These are phyloP conservation scores for Penicillium sp. DNA, from an alignment of 2,329 filamentous ascomycete species.

Conservation along the genomic window DNA sequence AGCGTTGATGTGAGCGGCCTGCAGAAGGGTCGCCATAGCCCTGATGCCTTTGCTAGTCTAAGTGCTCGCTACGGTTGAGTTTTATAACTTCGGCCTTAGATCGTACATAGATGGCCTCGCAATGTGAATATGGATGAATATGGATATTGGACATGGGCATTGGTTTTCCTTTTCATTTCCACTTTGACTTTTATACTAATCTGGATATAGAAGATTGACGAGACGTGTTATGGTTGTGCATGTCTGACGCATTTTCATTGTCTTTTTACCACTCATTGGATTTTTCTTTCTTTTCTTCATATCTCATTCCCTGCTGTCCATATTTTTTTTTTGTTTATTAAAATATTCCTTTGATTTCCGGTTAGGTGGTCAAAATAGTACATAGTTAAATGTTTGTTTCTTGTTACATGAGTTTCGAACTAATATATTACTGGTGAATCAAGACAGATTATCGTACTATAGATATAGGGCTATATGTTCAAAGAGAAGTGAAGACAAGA, in stretches of 20 bases:
- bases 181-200: conserved; percentile 5
- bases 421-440: not conserved
- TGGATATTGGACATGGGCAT: conserved; percentile 1
- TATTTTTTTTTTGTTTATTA: not conserved
- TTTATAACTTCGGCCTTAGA: not conserved
- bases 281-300: not conserved
- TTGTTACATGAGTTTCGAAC: not conserved
- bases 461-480: not conserved
- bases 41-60: conserved; percentile 51
- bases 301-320: not conserved
- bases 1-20: conserved; percentile 49
- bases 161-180: not conserved
- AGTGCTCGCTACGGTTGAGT: conserved; percentile 45
- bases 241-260: conserved; percentile 14
- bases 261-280: conserved; percentile 9
- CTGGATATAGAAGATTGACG: conserved; percentile 18
- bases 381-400: not conserved
- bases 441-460: not conserved
- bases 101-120: not conserved
- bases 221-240: conserved; percentile 17
- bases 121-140: conserved; percentile 10
- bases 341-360: not conserved
- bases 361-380: conserved; percentile 9
- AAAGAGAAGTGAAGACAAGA: not conserved
- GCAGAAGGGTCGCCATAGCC: conserved; percentile 50